Conservation (phyloP, 495 filamentous ascomycete species). For the Elasticomyces elasticus region DNA sequence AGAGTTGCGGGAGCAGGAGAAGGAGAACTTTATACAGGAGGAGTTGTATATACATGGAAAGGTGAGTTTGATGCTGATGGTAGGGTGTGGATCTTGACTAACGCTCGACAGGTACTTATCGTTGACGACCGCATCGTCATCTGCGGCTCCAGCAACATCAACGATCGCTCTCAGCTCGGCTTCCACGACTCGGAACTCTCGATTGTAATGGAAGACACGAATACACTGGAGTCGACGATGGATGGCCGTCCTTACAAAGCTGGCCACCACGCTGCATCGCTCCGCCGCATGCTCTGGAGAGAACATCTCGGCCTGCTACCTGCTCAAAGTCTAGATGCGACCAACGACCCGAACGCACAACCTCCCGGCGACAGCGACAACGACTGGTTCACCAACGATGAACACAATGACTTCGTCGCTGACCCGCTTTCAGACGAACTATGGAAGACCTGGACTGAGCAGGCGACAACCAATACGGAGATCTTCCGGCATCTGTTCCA, state of each 20-base stretch:
- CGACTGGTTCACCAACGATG: slow-evolving; percentile 46
- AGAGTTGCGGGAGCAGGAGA: slow-evolving; percentile 57
- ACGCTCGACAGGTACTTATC: slow-evolving; percentile 48
- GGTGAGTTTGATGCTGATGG: slow-evolving; percentile 28
- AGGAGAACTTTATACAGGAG: slow-evolving; percentile 83
- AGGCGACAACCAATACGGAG: slow-evolving; percentile 68
- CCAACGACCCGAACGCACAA: slow-evolving; percentile 66
- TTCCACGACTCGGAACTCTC: slow-evolving; percentile 86
- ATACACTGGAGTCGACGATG: slow-evolving; percentile 65
- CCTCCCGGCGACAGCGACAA: slow-evolving; percentile 69
- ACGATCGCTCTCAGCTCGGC: slow-evolving; percentile 85
- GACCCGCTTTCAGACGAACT: slow-evolving; percentile 72
- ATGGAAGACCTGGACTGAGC: slow-evolving; percentile 75
- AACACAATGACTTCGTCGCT: slow-evolving; percentile 63
- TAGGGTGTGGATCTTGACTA: slow-evolving; percentile 7
- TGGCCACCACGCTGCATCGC: slow-evolving; percentile 64
- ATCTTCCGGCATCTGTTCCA: slow-evolving; percentile 85
- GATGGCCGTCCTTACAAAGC: slow-evolving; percentile 65
- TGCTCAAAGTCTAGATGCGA: slow-evolving; percentile 61
- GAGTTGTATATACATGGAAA: slow-evolving; percentile 92
- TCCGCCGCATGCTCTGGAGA: slow-evolving; percentile 80
- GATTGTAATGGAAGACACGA: slow-evolving; percentile 82
- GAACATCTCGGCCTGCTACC: slow-evolving; percentile 82
- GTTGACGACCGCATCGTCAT: slow-evolving; percentile 73
- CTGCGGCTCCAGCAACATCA: slow-evolving; percentile 84